A percentile compares a stretch with the other conserved stretches of the same genome.
These are phyloP conservation scores for Cornus florida DNA, from an alignment of 148 eudicot species.

Conservation along the genomic window DNA sequence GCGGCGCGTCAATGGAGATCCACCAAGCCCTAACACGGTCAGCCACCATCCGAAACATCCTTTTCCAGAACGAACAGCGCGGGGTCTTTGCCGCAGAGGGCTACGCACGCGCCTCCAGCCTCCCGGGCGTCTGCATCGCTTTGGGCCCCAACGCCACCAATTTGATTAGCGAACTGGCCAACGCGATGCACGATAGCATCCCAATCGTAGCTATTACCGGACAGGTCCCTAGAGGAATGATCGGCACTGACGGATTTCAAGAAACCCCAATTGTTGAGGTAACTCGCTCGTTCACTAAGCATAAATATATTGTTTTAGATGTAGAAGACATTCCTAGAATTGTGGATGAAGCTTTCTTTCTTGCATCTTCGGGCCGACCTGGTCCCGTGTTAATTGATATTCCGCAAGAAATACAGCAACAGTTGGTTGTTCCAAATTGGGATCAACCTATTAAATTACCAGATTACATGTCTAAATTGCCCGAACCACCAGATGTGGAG, in stretches of 20 bases:
- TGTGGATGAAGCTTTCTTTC: slow-evolving; percentile 5
- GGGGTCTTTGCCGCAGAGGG: slow-evolving; percentile 52
- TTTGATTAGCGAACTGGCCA: slow-evolving; percentile 43
- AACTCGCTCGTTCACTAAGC: slow-evolving; percentile 21
- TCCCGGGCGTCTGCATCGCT: slow-evolving; percentile 47
- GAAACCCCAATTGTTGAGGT: slow-evolving; percentile 59
- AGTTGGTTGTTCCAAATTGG: background rate
- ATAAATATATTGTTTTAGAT: background rate
- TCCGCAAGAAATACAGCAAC: slow-evolving; percentile 4
- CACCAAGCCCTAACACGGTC: slow-evolving; percentile 51
- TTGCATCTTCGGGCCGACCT: slow-evolving; percentile 8
- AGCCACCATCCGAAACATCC: slow-evolving; percentile 28
- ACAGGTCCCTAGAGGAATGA: slow-evolving; percentile 52
- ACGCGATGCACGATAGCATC: slow-evolving; percentile 48
- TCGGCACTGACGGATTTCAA: slow-evolving; percentile 56
- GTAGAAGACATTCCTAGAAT: background rate
- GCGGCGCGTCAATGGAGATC: slow-evolving; percentile 52
- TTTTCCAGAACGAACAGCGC: slow-evolving; percentile 54
- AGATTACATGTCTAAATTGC: background rate
- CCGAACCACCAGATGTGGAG: background rate
- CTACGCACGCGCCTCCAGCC: slow-evolving; percentile 46
- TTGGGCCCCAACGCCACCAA: slow-evolving; percentile 61
- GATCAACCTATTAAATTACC: background rate
- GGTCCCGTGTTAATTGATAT: slow-evolving; percentile 12
- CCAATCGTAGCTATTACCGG: slow-evolving; percentile 57